phyloP scores from a whole-genome alignment of 495 filamentous ascomycete genomes.

The Cairneyella variabilis region DNA sequence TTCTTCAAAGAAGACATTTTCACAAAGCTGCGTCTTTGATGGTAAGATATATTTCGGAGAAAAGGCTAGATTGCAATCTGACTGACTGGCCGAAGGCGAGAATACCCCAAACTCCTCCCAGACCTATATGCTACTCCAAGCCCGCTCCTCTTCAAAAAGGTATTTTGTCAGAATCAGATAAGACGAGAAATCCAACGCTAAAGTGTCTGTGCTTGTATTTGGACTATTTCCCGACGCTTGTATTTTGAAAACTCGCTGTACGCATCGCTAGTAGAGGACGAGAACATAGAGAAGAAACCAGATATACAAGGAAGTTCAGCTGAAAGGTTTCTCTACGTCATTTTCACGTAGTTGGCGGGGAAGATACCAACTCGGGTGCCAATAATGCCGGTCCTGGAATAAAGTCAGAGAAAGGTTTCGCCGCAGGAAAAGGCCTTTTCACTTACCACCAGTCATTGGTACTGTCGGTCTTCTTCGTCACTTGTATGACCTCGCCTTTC shows the following conservation, averaged over 20 bases:
- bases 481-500: slow-evolving; percentile 97
- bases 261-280: not conserved
- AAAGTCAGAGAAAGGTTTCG: no score
- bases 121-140: not conserved
- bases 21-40: no score
- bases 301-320: not conserved
- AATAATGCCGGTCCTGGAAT: slow-evolving; percentile 50
- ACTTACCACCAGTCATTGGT: slow-evolving; percentile 86
- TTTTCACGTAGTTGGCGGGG: slow-evolving; percentile 51
- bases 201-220: not conserved
- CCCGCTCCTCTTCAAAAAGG: not conserved
- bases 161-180: not conserved
- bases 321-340: slow-evolving; percentile 28
- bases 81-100: not conserved
- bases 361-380: slow-evolving; percentile 51
- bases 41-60: no score
- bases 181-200: not conserved
- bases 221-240: not conserved
- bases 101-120: not conserved
- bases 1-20: no score
- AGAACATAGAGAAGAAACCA: not conserved
- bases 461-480: slow-evolving; percentile 91
- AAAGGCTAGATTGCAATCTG: not conserved
- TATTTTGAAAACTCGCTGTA: not conserved
- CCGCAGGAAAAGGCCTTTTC: not conserved